These are phyloP conservation scores for Adansonia digitata DNA, from an alignment of 345 rosid species.

Conservation along the genomic window DNA sequence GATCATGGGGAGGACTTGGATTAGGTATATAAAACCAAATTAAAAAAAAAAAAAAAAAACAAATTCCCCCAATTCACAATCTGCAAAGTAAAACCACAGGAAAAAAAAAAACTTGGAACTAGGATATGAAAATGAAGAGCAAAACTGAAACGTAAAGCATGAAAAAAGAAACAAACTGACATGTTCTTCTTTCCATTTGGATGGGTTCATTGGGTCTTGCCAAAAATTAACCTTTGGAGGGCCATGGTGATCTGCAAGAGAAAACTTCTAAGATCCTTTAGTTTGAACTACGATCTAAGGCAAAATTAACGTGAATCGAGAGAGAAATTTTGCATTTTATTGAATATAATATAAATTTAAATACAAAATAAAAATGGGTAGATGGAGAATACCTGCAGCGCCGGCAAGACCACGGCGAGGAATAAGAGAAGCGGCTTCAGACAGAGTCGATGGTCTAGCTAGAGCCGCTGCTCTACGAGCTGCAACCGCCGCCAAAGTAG, in stretches of 20 bases:
- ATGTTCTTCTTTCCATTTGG: conserved; percentile 94
- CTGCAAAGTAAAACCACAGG: not conserved
- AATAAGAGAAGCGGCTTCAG: conserved; percentile 34
- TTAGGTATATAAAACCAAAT: not conserved
- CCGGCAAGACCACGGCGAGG: conserved; percentile 82
- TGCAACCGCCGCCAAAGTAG: conserved; percentile 42
- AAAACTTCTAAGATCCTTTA: not conserved
- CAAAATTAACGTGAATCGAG: not conserved
- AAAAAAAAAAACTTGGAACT: not conserved
- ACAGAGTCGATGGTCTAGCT: conserved; percentile 30
- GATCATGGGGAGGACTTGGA: not conserved
- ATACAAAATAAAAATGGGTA: not conserved
- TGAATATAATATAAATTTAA: not conserved
- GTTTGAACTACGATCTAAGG: not conserved
- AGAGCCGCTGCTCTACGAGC: conserved; percentile 43
- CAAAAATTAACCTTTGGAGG: conserved; percentile 72
- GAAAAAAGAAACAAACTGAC: conserved; percentile 39
- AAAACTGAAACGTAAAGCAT: not conserved
- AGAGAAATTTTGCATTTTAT: not conserved
- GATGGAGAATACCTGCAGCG: conserved; percentile 60
- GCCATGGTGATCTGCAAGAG: conserved; percentile 76
- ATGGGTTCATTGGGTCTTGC: conserved; percentile 81
- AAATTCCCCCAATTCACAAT: not conserved
- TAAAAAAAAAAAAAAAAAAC: too few relatives aligned
- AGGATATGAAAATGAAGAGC: not conserved